phyloP scores from a whole-genome alignment of 257 asterid genomes.

The Cruciata laevipes region DNA sequence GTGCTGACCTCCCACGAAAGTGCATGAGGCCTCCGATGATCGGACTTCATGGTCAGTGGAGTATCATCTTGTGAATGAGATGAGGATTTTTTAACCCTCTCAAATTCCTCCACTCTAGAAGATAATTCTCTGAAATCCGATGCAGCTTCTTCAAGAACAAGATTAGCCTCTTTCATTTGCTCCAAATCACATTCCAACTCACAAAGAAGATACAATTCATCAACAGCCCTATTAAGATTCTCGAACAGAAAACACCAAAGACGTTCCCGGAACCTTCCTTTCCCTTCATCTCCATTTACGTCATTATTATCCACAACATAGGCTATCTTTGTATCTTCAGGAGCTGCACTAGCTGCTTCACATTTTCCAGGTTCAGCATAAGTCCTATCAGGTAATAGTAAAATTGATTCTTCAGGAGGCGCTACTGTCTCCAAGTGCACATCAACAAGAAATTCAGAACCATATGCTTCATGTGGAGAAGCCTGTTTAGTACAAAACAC shows the following conservation, averaged over 20 bases:
- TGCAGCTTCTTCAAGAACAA: conserved; percentile 98
- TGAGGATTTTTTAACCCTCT: conserved; percentile 59
- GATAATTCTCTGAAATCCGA: conserved; percentile 80
- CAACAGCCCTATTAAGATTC: conserved; percentile 90
- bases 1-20: conserved; percentile 97
- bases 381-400: conserved; percentile 21
- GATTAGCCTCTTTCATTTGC: conserved; percentile 87
- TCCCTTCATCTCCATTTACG: conserved; percentile 60
- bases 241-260: conserved; percentile 99
- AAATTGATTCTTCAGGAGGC: conserved; percentile 17
- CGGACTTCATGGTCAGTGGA: conserved; percentile 56
- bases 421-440: conserved; percentile 22
- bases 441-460: conserved; percentile 18
- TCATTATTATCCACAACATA: conserved; percentile 30
- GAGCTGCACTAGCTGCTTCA: conserved; percentile 22
- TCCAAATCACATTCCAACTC: conserved; percentile 96
- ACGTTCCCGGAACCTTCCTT: conserved; percentile 95
- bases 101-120: conserved; percentile 83
- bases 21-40: conserved; percentile 99
- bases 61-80: conserved; percentile 54
- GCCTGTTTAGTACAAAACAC: background rate
- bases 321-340: conserved; percentile 33
- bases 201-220: conserved; percentile 96
- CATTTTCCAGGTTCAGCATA: conserved; percentile 28
- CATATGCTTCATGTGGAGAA: conserved; percentile 15